phyloP scores from a whole-genome alignment of 2,329 filamentous ascomycete genomes.

The Alternaria sp. region DNA sequence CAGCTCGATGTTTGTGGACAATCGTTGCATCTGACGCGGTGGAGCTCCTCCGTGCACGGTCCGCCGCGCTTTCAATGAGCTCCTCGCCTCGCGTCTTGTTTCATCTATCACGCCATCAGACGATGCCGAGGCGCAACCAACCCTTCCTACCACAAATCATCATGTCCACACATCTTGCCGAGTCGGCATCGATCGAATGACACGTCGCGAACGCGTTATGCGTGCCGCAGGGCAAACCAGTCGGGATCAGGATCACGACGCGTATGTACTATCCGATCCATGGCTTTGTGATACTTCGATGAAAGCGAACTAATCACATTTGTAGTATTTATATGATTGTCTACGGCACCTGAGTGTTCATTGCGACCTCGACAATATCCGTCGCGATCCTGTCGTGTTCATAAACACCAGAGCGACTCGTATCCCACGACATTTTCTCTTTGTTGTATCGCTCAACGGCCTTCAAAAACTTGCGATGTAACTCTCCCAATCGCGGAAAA shows the following conservation, averaged over 20 bases:
- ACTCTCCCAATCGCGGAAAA: slow-evolving; percentile 4
- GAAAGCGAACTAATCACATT: background rate
- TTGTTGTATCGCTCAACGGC: slow-evolving; percentile 12
- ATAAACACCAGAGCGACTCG: background rate
- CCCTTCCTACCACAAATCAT: background rate
- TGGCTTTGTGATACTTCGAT: too few relatives aligned
- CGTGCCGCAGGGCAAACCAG: background rate
- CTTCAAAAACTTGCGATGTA: slow-evolving; percentile 12
- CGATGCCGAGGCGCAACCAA: background rate
- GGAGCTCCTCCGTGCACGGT: background rate
- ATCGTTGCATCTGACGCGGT: background rate
- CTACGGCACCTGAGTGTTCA: background rate
- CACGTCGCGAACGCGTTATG: background rate
- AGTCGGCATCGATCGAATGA: background rate
- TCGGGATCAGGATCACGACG: background rate
- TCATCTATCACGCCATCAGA: background rate
- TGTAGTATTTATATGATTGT: background rate
- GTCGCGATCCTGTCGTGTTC: slow-evolving; percentile 15
- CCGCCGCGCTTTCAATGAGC: background rate
- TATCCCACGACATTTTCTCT: slow-evolving; percentile 12
- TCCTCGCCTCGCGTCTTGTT: background rate
- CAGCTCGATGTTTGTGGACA: background rate
- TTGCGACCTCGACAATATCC: slow-evolving; percentile 8
- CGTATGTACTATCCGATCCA: background rate
- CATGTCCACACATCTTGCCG: background rate